Evolutionary conservation across 2,329 filamentous ascomycete genomes (phyloP).

Genomic region (Rhexocercosporidium sp.): DNA sequence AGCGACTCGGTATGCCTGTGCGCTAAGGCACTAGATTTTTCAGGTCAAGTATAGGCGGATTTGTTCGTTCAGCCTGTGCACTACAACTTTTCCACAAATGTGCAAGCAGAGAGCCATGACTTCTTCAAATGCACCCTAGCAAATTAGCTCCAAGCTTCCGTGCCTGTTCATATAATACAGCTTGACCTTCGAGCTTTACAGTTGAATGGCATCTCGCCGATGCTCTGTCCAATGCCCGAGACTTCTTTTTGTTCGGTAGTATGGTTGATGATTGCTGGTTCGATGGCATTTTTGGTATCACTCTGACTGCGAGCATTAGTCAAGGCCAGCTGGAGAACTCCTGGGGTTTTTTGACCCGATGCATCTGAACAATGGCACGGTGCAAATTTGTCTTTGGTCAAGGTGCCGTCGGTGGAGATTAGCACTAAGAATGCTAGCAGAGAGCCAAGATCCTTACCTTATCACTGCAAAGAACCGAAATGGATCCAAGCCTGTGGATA

Average conservation of each 20-base stretch:
- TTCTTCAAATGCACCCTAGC: constrained; percentile 24
- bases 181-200: constrained; percentile 19
- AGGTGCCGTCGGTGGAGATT: constrained; percentile 10
- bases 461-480: constrained; percentile 22
- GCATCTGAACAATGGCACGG: constrained; percentile 9
- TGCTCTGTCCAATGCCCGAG: background rate
- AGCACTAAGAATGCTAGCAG: background rate
- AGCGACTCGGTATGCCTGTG: constrained; percentile 20
- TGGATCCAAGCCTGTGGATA: constrained; percentile 17
- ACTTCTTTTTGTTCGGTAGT: constrained; percentile 5
- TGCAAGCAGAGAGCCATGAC: constrained; percentile 17
- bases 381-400: constrained; percentile 23
- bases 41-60: background rate
- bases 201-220: constrained; percentile 23
- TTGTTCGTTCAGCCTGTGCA: background rate
- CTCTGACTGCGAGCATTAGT: constrained; percentile 14
- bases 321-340: constrained; percentile 9
- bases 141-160: constrained; percentile 9
- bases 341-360: background rate
- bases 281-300: constrained; percentile 21
- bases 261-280: constrained; percentile 14
- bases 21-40: constrained; percentile 4
- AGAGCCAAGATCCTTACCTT: constrained; percentile 1
- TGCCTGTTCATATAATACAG: constrained; percentile 10
- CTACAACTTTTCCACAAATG: constrained; percentile 6